A percentile compares a stretch with the other conserved stretches of the same genome.
These are phyloP conservation scores for Hygrophila difformis DNA, from an alignment of 257 asterid species.

Conservation along the genomic window DNA sequence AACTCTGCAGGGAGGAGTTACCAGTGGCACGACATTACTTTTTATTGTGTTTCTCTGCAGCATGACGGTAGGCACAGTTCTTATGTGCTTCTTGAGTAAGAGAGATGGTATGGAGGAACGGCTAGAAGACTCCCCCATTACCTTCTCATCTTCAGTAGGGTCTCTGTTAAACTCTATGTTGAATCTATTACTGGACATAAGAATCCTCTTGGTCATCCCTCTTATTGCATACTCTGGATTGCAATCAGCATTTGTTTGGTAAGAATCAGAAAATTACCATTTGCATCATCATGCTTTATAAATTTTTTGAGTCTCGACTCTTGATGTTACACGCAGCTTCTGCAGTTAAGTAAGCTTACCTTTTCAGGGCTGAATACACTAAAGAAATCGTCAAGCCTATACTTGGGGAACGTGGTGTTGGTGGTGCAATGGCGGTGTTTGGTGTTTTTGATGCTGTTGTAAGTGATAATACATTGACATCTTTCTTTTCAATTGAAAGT, in stretches of 20 bases:
- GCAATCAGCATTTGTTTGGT: conserved; percentile 96
- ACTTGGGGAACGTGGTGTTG: conserved; percentile 93
- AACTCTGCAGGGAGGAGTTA: conserved; percentile 86
- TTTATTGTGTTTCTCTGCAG: conserved; percentile 61
- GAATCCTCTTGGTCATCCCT: conserved; percentile 80
- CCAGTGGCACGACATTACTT: conserved; percentile 77
- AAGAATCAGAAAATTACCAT: conserved; percentile 16
- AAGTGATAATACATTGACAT: conserved; percentile 27
- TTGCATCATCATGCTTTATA: conserved; percentile 3
- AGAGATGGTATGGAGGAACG: conserved; percentile 57
- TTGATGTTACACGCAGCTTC: neutral
- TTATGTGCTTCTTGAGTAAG: conserved; percentile 79
- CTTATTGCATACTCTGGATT: conserved; percentile 89
- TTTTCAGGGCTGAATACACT: conserved; percentile 86
- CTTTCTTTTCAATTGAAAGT: too few species aligned
- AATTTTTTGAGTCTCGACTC: neutral
- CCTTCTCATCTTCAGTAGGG: conserved; percentile 45
- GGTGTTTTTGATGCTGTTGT: conserved; percentile 88
- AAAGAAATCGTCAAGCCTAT: conserved; percentile 71
- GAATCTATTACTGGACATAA: conserved; percentile 49
- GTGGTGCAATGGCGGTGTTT: conserved; percentile 91
- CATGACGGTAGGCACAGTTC: conserved; percentile 68
- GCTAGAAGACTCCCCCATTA: conserved; percentile 29
- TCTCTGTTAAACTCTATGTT: conserved; percentile 45
- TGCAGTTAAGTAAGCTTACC: conserved; percentile 1